Evolutionary conservation across 1,284 basidiomycete genomes (phyloP).

Genomic region (Wolfiporia cocos): DNA sequence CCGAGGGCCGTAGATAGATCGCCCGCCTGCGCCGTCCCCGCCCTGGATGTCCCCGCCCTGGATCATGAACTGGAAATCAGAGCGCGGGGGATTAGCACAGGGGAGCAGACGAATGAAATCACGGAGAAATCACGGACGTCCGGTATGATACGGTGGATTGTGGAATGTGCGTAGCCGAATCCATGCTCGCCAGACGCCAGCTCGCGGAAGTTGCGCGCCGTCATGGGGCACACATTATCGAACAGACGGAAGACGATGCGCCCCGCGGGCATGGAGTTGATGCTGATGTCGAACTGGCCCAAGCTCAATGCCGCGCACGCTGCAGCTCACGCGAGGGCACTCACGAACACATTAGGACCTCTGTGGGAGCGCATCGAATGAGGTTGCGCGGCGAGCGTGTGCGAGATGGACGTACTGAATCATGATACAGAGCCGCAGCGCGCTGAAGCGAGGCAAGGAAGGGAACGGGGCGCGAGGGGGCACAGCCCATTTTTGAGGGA

Average conservation of each 20-base stretch:
- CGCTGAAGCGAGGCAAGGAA: background rate
- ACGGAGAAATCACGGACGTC: constrained; percentile 16
- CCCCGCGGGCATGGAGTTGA: constrained; percentile 50
- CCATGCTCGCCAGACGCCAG: constrained; percentile 77
- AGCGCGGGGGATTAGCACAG: background rate
- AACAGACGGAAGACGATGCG: constrained; percentile 85
- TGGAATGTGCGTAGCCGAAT: constrained; percentile 56
- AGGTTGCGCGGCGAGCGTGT: background rate
- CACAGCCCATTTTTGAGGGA: background rate
- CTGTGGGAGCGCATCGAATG: constrained; percentile 1
- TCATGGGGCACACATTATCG: constrained; percentile 66
- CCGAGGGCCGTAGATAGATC: constrained; percentile 29
- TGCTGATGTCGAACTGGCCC: constrained; percentile 72
- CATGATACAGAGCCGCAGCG: background rate
- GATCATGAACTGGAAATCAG: constrained; percentile 25
- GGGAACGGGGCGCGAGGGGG: background rate
- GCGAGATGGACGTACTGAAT: background rate
- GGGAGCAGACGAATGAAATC: background rate
- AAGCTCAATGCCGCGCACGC: background rate
- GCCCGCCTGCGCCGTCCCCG: constrained; percentile 56
- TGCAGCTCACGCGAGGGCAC: constrained; percentile 11
- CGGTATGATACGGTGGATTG: constrained; percentile 82
- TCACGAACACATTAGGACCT: constrained; percentile 35
- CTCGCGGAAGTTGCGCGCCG: constrained; percentile 87
- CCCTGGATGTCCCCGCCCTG: constrained; percentile 35